phyloP scores from a whole-genome alignment of 2,329 filamentous ascomycete species.

The Colletotrichum destructivum region DNA sequence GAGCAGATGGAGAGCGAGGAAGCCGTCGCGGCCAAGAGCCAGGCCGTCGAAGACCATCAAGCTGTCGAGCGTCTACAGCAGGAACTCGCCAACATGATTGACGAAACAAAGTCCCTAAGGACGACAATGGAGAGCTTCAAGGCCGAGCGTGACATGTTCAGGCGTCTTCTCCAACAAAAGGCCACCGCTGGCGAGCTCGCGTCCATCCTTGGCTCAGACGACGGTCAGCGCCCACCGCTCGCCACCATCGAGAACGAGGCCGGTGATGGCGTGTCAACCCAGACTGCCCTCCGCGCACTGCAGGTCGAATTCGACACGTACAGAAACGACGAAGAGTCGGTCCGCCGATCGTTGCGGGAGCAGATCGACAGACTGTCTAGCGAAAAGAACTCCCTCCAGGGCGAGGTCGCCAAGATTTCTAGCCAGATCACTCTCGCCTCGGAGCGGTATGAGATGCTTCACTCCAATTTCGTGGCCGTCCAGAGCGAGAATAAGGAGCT shows the following conservation, averaged over 20 bases:
- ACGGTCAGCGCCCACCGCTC: slow-evolving; percentile 67
- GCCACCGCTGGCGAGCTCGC: slow-evolving; percentile 73
- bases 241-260: slow-evolving; percentile 71
- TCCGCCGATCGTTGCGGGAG: slow-evolving; percentile 85
- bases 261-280: slow-evolving; percentile 70
- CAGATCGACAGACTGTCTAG: slow-evolving; percentile 86
- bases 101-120: slow-evolving; percentile 86
- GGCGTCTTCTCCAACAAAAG: slow-evolving; percentile 88
- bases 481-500: slow-evolving; percentile 89
- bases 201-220: slow-evolving; percentile 79
- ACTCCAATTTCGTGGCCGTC: slow-evolving; percentile 87
- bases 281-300: slow-evolving; percentile 83
- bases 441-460: slow-evolving; percentile 90
- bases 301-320: slow-evolving; percentile 93
- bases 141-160: slow-evolving; percentile 97
- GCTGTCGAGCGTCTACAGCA: slow-evolving; percentile 82
- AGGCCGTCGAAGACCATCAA: slow-evolving; percentile 75
- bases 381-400: slow-evolving; percentile 87
- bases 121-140: slow-evolving; percentile 93
- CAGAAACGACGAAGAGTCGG: slow-evolving; percentile 85
- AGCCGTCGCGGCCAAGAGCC: slow-evolving; percentile 76
- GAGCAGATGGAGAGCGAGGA: slow-evolving; percentile 94
- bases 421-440: slow-evolving; percentile 87
- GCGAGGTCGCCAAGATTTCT: slow-evolving; percentile 83
- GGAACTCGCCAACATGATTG: slow-evolving; percentile 82